Evolutionary conservation across 495 filamentous ascomycete genomes (phyloP), one percentile per base, ranked within the genome.

Genomic region (Cenococcum geophilum): DNA sequence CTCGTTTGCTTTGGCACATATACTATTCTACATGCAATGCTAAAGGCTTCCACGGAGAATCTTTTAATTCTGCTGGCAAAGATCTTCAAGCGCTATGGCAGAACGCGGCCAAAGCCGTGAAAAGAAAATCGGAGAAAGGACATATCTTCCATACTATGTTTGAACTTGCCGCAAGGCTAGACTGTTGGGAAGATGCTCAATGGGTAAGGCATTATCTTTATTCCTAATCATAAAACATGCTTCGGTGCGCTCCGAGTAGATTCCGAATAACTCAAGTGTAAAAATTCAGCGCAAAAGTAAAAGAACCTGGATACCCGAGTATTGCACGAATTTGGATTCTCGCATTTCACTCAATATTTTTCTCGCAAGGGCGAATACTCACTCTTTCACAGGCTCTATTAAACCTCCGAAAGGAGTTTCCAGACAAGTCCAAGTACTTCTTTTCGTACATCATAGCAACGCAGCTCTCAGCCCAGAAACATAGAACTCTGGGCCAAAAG

Each of bases 151-250:
- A 45, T 16, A 27, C 21, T 22, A 25, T 52, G 14, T 27, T 16
- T n/a, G 49, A 16, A 16, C 14, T 16, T 9, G 49, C 49, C 5
- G 49, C 23, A 23, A 22, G 25, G 8, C 21, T 27, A 20, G 57
- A 61, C 16, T 68, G 65, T 45, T 68, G 65, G 65, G 65, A 64
- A 20, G 65, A 68, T 55, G 65, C 63, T 14, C 57, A 60, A 25
- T 55, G n/a, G 21, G 62, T 63, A 58, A 37, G 55, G 5, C 21
- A 59, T 36, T 0, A 22, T 47, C 42, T 36, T 12, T 18, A 66
- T 57, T 4, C 23, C 21, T 2, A 36, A 62, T 21, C 59, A 48
- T 9, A 40, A 45, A 14, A 51, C 52, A 1, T 54, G 27, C n/a
- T 8, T 54, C 22, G 25, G n/a, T 25, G 10, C 1, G 9, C 16